phyloP scores from a whole-genome alignment of 495 filamentous ascomycete genomes.

The Daldinia vernicosa region DNA sequence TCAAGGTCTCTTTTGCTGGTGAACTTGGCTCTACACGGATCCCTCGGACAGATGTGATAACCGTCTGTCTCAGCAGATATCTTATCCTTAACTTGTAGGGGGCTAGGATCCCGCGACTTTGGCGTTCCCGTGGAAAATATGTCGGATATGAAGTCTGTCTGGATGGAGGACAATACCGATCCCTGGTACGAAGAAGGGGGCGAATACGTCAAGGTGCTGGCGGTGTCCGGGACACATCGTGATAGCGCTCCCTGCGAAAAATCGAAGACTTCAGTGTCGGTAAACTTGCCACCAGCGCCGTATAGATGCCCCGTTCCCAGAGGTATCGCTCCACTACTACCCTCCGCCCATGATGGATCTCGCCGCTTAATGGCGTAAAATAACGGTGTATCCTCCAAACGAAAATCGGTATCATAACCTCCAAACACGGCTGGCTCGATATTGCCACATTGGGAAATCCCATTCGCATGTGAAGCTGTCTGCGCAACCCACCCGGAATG shows the following conservation, averaged over 20 bases:
- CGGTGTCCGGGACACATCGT: conserved; percentile 1
- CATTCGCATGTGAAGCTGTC: not conserved
- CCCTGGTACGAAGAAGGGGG: conserved; percentile 25
- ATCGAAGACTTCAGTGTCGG: conserved; percentile 2
- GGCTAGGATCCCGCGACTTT: conserved; percentile 37
- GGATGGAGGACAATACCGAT: conserved; percentile 33
- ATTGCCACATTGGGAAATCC: conserved; percentile 1
- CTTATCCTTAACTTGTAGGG: conserved; percentile 26
- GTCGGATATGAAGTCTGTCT: conserved; percentile 35
- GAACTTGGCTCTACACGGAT: conserved; percentile 4
- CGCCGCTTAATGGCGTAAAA: conserved; percentile 11
- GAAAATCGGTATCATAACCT: conserved; percentile 3
- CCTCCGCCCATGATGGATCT: conserved; percentile 24
- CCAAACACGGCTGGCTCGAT: conserved; percentile 3
- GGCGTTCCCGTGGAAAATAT: conserved; percentile 7
- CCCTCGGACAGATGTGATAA: conserved; percentile 1
- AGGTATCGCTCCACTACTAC: conserved; percentile 8
- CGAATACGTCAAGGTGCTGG: conserved; percentile 20
- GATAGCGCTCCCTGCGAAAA: conserved; percentile 1
- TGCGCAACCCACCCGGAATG: not conserved
- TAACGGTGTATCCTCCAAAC: conserved; percentile 5
- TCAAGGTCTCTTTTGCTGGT: conserved; percentile 12
- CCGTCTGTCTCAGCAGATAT: not conserved
- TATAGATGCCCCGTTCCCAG: conserved; percentile 12
- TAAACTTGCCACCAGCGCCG: conserved; percentile 22